phyloP scores from a whole-genome alignment of 2,329 filamentous ascomycete species.

The Didymella pomorum region DNA sequence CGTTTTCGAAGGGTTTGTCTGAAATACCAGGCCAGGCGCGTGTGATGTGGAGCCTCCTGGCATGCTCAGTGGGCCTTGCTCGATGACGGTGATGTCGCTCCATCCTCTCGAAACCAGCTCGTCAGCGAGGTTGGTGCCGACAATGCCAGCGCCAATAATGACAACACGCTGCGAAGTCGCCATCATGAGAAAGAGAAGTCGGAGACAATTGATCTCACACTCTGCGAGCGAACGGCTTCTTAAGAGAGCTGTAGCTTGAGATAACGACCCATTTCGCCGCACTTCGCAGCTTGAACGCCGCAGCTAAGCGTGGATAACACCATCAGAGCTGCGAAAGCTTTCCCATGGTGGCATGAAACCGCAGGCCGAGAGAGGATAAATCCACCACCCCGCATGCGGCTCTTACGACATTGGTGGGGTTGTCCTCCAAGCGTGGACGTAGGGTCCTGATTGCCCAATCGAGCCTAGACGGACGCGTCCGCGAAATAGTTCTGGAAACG shows the following conservation, averaged over 20 bases:
- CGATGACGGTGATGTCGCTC: constrained; percentile 69
- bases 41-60: constrained; percentile 72
- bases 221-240: constrained; percentile 7
- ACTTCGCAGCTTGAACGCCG: constrained; percentile 27
- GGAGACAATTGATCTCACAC: constrained; percentile 8
- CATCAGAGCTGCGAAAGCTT: constrained; percentile 34
- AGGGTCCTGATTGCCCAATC: constrained; percentile 40
- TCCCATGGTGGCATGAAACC: constrained; percentile 27
- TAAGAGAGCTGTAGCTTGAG: constrained; percentile 23
- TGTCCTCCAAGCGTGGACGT: constrained; percentile 33
- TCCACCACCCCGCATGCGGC: constrained; percentile 34
- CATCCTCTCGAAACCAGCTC: constrained; percentile 70
- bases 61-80: constrained; percentile 69
- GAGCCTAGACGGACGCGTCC: constrained; percentile 27
- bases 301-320: constrained; percentile 35
- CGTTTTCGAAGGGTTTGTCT: constrained; percentile 66
- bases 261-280: constrained; percentile 34
- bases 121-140: constrained; percentile 70
- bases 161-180: constrained; percentile 52
- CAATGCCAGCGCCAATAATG: constrained; percentile 66
- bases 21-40: constrained; percentile 70
- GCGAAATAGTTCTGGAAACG: constrained; percentile 22
- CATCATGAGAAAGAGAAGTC: constrained; percentile 25
- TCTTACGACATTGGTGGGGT: constrained; percentile 40
- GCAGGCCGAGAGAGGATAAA: constrained; percentile 21